These are phyloP conservation scores for Fusarium sp. DNA, from an alignment of 2,329 filamentous ascomycete genomes.

Conservation along the genomic window DNA sequence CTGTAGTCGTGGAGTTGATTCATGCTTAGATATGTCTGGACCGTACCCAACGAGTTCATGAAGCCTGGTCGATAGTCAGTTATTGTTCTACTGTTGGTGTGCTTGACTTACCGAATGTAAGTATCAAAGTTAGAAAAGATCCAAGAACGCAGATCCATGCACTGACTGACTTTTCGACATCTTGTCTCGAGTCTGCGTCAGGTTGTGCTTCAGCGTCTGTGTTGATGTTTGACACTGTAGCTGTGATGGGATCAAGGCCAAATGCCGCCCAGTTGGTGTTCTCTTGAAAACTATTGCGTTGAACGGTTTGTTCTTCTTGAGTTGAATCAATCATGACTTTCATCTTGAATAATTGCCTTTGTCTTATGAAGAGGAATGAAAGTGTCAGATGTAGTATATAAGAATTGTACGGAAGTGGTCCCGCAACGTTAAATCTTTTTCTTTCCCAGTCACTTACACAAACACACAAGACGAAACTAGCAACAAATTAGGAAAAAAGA, in stretches of 20 bases:
- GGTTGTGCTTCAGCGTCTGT: constrained; percentile 28
- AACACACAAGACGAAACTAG: neutral
- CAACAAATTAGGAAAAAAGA: constrained; percentile 4
- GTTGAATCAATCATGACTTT: constrained; percentile 4
- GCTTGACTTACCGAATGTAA: constrained; percentile 38
- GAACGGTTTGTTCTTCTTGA: neutral
- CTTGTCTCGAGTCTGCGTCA: constrained; percentile 13
- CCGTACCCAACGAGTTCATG: constrained; percentile 60
- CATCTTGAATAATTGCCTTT: neutral
- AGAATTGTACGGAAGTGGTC: constrained; percentile 20
- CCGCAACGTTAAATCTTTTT: constrained; percentile 7
- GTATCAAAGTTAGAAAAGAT: constrained; percentile 38
- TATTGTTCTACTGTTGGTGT: no score
- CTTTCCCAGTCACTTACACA: neutral
- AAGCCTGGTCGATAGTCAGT: constrained; percentile 52
- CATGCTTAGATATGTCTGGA: constrained; percentile 59
- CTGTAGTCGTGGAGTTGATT: constrained; percentile 58
- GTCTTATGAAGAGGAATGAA: neutral
- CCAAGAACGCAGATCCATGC: constrained; percentile 45
- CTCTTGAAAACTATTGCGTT: neutral
- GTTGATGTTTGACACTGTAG: constrained; percentile 29
- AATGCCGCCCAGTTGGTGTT: constrained; percentile 22
- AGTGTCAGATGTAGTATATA: neutral
- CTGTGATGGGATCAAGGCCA: constrained; percentile 34
- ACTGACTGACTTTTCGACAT: constrained; percentile 32